Conservation (phyloP, 768 basidiomycete species). For the Kwoniella sp. region DNA sequence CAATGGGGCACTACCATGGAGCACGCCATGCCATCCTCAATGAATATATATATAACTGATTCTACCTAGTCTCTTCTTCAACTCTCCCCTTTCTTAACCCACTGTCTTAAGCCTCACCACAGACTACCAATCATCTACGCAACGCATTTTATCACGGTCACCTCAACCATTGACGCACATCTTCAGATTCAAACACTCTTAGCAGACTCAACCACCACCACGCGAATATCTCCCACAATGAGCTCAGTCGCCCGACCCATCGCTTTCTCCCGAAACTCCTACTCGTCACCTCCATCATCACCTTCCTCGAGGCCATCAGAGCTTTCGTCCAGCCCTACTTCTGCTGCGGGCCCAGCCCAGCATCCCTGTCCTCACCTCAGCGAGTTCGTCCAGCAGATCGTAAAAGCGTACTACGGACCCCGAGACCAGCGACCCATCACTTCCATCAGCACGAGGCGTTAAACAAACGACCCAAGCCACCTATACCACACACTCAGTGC, state of each 20-base stretch:
- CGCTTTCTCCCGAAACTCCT: slow-evolving; percentile 5
- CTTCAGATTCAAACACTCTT: neutral
- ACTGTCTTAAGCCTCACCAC: too few relatives aligned
- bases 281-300: neutral
- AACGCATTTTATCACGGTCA: too few relatives aligned
- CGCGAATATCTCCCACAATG: slow-evolving; percentile 8
- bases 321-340: neutral
- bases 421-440: neutral
- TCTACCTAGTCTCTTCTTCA: too few relatives aligned
- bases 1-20: too few relatives aligned
- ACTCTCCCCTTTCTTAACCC: too few relatives aligned
- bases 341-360: slow-evolving; percentile 8
- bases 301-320: slow-evolving; percentile 19
- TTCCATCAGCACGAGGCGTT: neutral
- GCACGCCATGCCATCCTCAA: too few relatives aligned
- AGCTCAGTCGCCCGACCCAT: slow-evolving; percentile 16
- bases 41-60: too few relatives aligned
- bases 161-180: too few relatives aligned
- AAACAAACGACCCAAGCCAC: neutral
- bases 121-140: too few relatives aligned
- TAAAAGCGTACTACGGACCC: slow-evolving; percentile 22
- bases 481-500: too few relatives aligned
- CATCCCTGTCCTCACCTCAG: slow-evolving; percentile 45
- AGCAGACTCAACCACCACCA: neutral
- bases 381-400: slow-evolving; percentile 31